These are phyloP conservation scores for Onygenales sp. DNA, from an alignment of 2,329 filamentous ascomycete genomes.

Conservation along the genomic window DNA sequence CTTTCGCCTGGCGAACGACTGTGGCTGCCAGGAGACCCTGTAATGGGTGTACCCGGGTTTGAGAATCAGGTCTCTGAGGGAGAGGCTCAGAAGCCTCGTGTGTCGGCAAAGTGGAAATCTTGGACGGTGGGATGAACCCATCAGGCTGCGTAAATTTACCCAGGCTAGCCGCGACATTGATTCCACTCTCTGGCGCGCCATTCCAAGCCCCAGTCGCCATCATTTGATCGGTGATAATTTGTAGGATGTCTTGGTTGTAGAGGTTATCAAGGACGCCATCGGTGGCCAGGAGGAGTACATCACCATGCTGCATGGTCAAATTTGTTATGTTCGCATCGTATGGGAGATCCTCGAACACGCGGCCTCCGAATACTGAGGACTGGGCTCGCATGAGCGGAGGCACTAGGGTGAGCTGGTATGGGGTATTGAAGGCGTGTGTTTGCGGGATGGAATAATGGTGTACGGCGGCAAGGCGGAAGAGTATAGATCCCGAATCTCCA, in stretches of 20 bases:
- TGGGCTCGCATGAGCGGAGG: slow-evolving; percentile 70
- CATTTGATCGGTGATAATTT: slow-evolving; percentile 71
- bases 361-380: slow-evolving; percentile 73
- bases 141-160: slow-evolving; percentile 42
- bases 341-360: slow-evolving; percentile 72
- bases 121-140: slow-evolving; percentile 22
- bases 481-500: slow-evolving; percentile 88
- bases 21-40: slow-evolving; percentile 71
- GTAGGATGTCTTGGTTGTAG: slow-evolving; percentile 78
- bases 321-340: slow-evolving; percentile 72
- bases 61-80: slow-evolving; percentile 11
- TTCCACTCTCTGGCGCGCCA: slow-evolving; percentile 48
- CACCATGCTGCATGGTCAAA: slow-evolving; percentile 73
- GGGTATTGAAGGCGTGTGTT: slow-evolving; percentile 96
- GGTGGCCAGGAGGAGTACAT: slow-evolving; percentile 86
- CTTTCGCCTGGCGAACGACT: slow-evolving; percentile 73
- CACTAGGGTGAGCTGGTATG: slow-evolving; percentile 85
- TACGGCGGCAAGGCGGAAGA: slow-evolving; percentile 76
- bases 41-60: slow-evolving; percentile 43
- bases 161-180: slow-evolving; percentile 55
- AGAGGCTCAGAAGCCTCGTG: slow-evolving; percentile 6
- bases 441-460: slow-evolving; percentile 76
- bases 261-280: slow-evolving; percentile 97
- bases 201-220: slow-evolving; percentile 64
- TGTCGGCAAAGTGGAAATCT: slow-evolving; percentile 10